Evolutionary conservation across 192 early-diverging fungal genomes (phyloP), one percentile per base, ranked within the genome.

Genomic region (Umbelopsis vinacea): DNA sequence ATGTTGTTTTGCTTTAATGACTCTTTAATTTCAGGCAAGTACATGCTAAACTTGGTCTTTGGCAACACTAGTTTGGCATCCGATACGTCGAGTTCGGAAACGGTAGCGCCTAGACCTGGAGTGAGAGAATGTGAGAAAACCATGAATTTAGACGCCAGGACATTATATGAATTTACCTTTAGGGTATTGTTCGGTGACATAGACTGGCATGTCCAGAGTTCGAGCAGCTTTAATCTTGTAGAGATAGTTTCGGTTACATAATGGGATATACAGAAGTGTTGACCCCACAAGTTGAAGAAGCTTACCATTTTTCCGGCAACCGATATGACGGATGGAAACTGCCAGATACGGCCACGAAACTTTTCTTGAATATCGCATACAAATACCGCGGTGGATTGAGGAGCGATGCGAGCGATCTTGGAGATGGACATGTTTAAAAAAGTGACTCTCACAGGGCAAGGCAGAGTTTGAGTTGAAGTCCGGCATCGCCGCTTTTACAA

Each of bases 1-100:
- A 81, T 86, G 29, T 76, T 50, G 15, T 81, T 68, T 33, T 83
- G 77, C 70, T 90, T 71, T 10, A 92, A 73, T 54, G 85, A 74
- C 1, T 79, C 69, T 46, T 80, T 50, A 6, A 96, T 88, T 35
- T 86, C 86, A 0, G 87, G 86, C 0, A 91, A 83, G 40, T 79
- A 75, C 97, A 98, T 98, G 43, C 93, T 95, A 82, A 99, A 98
- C 79, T 91, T 92, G 67, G 90, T 91, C 77, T 98, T 99, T 40
- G 84, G 75, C 6, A 82, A 66, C 10, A 91, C 77, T n/a, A 88
- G 33, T 46, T 76, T 75, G 15, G 93, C 91, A 38, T 83, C 76
- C 23, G 81, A 77, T 23, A 95, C 78, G 80, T 92, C 89, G 55
- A 99, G 86, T 71, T 96, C 93, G 6, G 76, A 23, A 6, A 88